Evolutionary conservation across 495 filamentous ascomycete species (phyloP).

Genomic region (Penicillium simplicissimum): DNA sequence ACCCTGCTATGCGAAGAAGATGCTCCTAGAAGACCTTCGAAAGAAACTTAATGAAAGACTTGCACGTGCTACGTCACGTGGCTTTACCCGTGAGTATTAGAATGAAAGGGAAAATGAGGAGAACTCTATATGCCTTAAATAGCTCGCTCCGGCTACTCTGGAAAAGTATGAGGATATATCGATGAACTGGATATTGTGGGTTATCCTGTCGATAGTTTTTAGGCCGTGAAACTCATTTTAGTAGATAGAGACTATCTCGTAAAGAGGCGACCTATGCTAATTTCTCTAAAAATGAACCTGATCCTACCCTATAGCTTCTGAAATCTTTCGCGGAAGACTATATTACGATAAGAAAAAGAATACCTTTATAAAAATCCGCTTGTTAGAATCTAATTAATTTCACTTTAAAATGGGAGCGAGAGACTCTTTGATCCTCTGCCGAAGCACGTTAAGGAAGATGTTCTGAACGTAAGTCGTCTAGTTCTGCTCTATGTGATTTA

Average conservation of each 20-base stretch:
- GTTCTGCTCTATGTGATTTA: background rate
- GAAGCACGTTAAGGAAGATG: too few species aligned
- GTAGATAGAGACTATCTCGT: conserved; percentile 21
- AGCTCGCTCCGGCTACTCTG: conserved; percentile 22
- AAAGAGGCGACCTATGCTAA: conserved; percentile 2
- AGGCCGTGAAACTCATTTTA: background rate
- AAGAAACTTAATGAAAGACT: conserved; percentile 15
- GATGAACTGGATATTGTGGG: conserved; percentile 19
- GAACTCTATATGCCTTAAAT: conserved; percentile 16
- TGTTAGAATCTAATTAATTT: too few species aligned
- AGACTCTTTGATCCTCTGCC: too few species aligned
- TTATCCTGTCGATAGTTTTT: background rate
- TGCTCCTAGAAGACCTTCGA: conserved; percentile 9
- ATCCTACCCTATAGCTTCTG: conserved; percentile 5
- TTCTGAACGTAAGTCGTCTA: too few species aligned
- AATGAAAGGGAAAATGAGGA: conserved; percentile 15
- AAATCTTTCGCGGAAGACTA: conserved; percentile 19
- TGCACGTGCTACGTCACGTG: conserved; percentile 22
- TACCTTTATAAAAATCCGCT: too few species aligned
- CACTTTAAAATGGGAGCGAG: too few species aligned
- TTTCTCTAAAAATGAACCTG: conserved; percentile 13
- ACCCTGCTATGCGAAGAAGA: too few species aligned
- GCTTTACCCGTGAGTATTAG: conserved; percentile 25
- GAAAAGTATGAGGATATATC: conserved; percentile 20
- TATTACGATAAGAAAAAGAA: background rate